Base-by-base conservation (phyloP, 2,329 filamentous ascomycete genomes). In the Hypoxylon sp. region DNA sequence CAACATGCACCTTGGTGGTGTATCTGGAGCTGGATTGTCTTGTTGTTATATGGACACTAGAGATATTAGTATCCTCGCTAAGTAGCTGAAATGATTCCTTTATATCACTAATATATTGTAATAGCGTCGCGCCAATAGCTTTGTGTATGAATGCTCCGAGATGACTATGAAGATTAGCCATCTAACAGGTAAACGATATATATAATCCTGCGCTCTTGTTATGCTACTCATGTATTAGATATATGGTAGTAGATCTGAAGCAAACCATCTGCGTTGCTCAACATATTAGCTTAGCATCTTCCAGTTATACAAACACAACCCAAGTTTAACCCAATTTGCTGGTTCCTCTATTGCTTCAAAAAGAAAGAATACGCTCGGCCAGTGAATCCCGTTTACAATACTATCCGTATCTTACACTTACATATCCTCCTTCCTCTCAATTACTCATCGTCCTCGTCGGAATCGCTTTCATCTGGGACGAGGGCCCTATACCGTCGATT, bases 401-500 rank as follows among this genome's bases (percentile, higher is more conserved):
- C 54, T 22, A 26, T 52, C n/a, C 3, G 17, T 59, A 57, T 67
- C 19, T 54, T 65, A 65, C 62, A 65, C 14, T 44, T 51, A 13
- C 29, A n/a, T 10, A 1, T 50, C 33, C 14, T 19, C 46, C 35
- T 14, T 37, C 42, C 10, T 24, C 26, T 33, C 22, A 8, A 5
- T 53, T 66, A 75, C 19, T 83, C 84, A 51, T 82, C 83, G n/a
- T 86, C 85, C 55, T 93, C 91, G 59, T 94, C 92, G 33, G 90
- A 92, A 76, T 95, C 93, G 71, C 90, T 92, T 44, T 95, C 92
- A 71, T 96, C 92, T 1, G 92, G 89, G 64, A 94, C 80, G 24
- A 97, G 84, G 1, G 93, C 91, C 64, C 93, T 87, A 79, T 94
- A 97, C 71, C 92, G 85, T 67, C 94, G 86, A 65, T 89, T 91